phyloP scores from a whole-genome alignment of 257 asterid genomes.

The Primulina eburnea region DNA sequence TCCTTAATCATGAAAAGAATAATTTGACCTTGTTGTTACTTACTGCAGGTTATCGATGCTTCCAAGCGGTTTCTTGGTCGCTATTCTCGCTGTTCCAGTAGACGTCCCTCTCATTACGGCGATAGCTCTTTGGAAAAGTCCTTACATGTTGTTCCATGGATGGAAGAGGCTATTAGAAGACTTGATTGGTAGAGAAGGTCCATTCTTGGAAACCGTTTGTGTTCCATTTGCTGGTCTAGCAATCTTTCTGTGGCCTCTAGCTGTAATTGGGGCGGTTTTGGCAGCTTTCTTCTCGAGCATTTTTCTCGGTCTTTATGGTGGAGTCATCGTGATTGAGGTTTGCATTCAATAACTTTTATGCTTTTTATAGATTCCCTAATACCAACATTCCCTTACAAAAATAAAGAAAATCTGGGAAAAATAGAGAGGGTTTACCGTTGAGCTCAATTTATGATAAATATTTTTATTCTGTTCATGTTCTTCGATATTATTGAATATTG shows the following conservation, averaged over 20 bases:
- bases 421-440: too few relatives aligned
- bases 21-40: neutral
- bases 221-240: constrained; percentile 92
- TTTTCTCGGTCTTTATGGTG: constrained; percentile 69
- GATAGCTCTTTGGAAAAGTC: constrained; percentile 90
- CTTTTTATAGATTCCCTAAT: neutral
- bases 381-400: neutral
- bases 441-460: too few relatives aligned
- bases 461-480: too few relatives aligned
- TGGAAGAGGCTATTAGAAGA: constrained; percentile 90
- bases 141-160: constrained; percentile 76
- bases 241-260: constrained; percentile 84
- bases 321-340: constrained; percentile 77
- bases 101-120: constrained; percentile 65
- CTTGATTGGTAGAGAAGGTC: constrained; percentile 85
- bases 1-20: neutral
- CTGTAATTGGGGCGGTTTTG: constrained; percentile 61
- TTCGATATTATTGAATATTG: too few relatives aligned
- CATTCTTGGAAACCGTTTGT: constrained; percentile 82
- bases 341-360: neutral
- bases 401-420: too few relatives aligned
- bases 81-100: constrained; percentile 49
- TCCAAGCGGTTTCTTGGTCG: constrained; percentile 68
- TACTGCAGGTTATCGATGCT: constrained; percentile 52
- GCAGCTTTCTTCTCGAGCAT: constrained; percentile 73